Percentiles rank a stretch among this genome's conserved stretches.
These are phyloP conservation scores for Candida pini DNA, from an alignment of 805 yeast species.

Conservation along the genomic window DNA sequence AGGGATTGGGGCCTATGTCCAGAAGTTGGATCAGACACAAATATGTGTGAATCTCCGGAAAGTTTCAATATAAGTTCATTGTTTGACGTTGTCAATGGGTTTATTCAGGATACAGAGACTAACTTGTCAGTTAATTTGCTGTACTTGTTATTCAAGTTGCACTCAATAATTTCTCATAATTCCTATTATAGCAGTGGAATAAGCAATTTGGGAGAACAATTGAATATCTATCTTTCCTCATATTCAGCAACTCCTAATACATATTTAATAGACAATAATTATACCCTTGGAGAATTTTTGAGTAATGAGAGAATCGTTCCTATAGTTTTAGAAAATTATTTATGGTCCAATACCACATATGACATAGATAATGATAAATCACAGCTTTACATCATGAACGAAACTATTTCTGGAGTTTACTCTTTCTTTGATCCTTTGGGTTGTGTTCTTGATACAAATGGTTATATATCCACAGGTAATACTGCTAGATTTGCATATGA, in stretches of 20 bases:
- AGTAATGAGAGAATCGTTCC: constrained; percentile 33
- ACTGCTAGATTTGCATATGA: constrained; percentile 31
- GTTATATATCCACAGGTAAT: no score
- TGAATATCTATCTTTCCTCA: constrained; percentile 8
- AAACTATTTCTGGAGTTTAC: no score
- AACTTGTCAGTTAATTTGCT: constrained; percentile 40
- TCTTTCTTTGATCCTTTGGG: no score
- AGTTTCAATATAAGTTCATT: constrained; percentile 22
- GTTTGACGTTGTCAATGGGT: constrained; percentile 26
- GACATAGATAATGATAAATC: constrained; percentile 15
- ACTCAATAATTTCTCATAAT: constrained; percentile 12
- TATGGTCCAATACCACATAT: constrained; percentile 28
- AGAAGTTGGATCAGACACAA: constrained; percentile 26
- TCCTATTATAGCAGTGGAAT: constrained; percentile 7
- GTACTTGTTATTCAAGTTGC: constrained; percentile 34
- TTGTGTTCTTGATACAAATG: no score
- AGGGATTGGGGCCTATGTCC: constrained; percentile 56
- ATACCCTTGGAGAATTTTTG: no score
- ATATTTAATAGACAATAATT: constrained; percentile 11
- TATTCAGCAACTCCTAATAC: constrained; percentile 1
- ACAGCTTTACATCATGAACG: constrained; percentile 6
- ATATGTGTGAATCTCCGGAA: constrained; percentile 9
- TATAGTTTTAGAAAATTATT: constrained; percentile 25
- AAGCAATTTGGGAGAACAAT: constrained; percentile 4
- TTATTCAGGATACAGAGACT: constrained; percentile 37